Conservation (phyloP, 352 stramenopile species). For the Nothophytophthora sp. region DNA sequence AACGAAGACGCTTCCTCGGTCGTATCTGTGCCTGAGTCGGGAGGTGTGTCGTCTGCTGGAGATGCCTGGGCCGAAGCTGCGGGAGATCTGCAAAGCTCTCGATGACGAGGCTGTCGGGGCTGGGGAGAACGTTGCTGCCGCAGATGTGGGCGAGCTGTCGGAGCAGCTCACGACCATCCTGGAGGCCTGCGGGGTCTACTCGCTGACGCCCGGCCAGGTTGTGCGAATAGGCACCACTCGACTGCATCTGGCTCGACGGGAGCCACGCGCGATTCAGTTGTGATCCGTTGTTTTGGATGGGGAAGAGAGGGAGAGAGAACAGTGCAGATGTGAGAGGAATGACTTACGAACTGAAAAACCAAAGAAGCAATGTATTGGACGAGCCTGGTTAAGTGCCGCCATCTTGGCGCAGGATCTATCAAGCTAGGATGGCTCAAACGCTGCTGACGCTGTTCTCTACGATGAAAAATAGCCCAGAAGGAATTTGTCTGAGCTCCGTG, state of each 20-base stretch:
- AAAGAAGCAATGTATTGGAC: too few relatives aligned
- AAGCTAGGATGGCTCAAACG: too few relatives aligned
- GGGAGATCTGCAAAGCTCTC: constrained; percentile 49
- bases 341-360: too few relatives aligned
- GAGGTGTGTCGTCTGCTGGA: constrained; percentile 49
- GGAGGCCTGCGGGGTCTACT: constrained; percentile 58
- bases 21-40: constrained; percentile 46
- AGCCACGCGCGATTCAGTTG: too few relatives aligned
- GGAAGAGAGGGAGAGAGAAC: too few relatives aligned
- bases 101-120: constrained; percentile 22
- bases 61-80: constrained; percentile 36
- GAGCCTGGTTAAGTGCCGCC: too few relatives aligned
- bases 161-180: constrained; percentile 77
- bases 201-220: constrained; percentile 50
- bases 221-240: constrained; percentile 29
- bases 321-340: too few relatives aligned
- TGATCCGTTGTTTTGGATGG: neutral
- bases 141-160: neutral
- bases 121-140: too few relatives aligned
- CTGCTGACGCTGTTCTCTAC: too few relatives aligned
- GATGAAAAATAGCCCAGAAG: too few relatives aligned
- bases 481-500: neutral
- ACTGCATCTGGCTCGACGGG: constrained; percentile 16
- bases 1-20: constrained; percentile 26
- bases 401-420: too few relatives aligned